Percentiles rank a stretch among this genome's conserved stretches.
Conservation (phyloP, 495 filamentous ascomycete genomes). For the Podospora bellae-mahoneyi region DNA sequence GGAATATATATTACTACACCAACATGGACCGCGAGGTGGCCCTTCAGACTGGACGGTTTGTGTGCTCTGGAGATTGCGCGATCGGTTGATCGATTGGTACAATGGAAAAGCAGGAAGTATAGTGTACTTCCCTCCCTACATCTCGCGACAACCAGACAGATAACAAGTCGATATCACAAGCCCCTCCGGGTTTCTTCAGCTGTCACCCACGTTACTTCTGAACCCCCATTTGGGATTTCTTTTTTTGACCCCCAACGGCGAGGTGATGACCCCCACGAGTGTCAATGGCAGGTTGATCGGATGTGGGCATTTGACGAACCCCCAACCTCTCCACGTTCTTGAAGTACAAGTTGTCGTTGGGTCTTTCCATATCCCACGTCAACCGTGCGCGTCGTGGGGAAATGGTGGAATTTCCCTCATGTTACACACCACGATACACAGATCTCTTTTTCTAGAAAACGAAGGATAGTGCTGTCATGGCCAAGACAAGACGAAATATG, state of each 20-base stretch:
- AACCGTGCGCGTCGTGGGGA: no score
- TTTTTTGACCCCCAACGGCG: not conserved
- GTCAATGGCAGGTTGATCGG: no score
- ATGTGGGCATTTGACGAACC: no score
- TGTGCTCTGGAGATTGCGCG: not conserved
- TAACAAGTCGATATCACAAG: not conserved
- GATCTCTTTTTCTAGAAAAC: no score
- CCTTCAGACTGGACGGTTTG: not conserved
- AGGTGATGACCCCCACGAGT: not conserved
- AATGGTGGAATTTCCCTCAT: no score
- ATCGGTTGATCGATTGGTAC: not conserved
- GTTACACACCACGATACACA: no score
- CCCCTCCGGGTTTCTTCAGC: not conserved
- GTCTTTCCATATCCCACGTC: no score
- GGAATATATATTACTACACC: not conserved
- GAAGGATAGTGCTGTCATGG: no score
- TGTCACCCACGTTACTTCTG: not conserved
- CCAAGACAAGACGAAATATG: no score
- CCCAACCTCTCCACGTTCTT: no score
- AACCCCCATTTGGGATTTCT: not conserved
- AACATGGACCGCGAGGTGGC: not conserved
- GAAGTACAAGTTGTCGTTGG: no score
- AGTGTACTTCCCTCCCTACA: not conserved
- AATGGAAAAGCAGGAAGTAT: not conserved
- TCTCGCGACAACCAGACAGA: not conserved